Conservation (phyloP, 176 grass and related monocot genomes). For the Calamus simplicifolius region DNA sequence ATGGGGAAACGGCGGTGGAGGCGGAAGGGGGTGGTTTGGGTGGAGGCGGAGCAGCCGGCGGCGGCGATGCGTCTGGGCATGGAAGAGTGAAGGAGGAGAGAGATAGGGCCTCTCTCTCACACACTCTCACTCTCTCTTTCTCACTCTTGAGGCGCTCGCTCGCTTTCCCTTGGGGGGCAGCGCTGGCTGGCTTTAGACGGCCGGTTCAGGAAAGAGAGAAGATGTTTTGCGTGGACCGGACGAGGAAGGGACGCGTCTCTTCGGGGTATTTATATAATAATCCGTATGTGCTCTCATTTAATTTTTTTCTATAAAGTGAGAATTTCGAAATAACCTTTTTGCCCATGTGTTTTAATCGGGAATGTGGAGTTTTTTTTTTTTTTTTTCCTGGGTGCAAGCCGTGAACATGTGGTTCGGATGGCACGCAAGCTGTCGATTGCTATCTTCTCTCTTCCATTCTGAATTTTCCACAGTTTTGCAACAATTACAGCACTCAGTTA, state of each 20-base stretch:
- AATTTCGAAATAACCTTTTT: too few species aligned
- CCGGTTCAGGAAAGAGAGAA: slow-evolving; percentile 6
- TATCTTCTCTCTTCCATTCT: too few species aligned
- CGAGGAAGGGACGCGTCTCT: neutral
- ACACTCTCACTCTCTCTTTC: slow-evolving; percentile 16
- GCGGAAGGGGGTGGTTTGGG: slow-evolving; percentile 1
- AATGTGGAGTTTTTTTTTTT: too few species aligned
- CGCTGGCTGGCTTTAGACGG: slow-evolving; percentile 19
- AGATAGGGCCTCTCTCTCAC: slow-evolving; percentile 10
- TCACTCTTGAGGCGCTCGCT: neutral
- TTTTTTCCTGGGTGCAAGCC: too few species aligned
- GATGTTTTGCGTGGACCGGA: slow-evolving; percentile 31
- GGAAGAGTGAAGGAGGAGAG: slow-evolving; percentile 13
- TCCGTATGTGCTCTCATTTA: too few species aligned
- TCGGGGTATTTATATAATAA: too few species aligned
- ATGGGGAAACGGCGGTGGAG: neutral
- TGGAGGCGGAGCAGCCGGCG: slow-evolving; percentile 7
- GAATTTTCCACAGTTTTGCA: too few species aligned
- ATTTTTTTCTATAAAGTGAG: too few species aligned
- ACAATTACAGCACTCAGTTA: too few species aligned
- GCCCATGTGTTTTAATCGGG: too few species aligned
- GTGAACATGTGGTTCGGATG: too few species aligned
- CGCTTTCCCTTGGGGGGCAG: neutral
- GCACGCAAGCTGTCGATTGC: too few species aligned
- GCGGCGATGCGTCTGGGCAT: slow-evolving; percentile 22